Conservation (phyloP, 257 asterid species). For the Solanum virginianum region DNA sequence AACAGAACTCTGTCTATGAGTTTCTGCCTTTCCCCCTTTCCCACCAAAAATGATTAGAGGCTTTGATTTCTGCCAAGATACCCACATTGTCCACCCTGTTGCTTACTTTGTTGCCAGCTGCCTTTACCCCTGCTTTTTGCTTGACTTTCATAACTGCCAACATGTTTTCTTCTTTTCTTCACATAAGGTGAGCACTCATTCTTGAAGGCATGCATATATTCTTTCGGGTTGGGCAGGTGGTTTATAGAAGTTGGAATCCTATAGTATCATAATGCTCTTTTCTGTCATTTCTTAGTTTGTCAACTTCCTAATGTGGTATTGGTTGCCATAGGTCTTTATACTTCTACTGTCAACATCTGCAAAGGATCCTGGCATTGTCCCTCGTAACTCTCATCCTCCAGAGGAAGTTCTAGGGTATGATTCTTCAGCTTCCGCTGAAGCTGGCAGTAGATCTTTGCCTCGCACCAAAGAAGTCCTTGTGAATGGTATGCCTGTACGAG, state of each 20-base stretch:
- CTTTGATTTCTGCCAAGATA: not conserved
- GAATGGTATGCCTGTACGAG: constrained; percentile 47
- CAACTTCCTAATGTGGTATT: not conserved
- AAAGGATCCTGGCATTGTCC: constrained; percentile 72
- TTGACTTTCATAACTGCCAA: not conserved
- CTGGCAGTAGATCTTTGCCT: constrained; percentile 17
- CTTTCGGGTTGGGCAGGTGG: not conserved
- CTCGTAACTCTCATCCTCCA: constrained; percentile 50
- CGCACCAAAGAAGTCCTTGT: constrained; percentile 45
- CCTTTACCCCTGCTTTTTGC: not conserved
- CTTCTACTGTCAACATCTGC: constrained; percentile 60
- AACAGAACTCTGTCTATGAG: not conserved
- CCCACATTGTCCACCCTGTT: not conserved
- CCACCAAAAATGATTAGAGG: not conserved
- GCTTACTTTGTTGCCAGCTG: not conserved
- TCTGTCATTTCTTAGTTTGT: not conserved
- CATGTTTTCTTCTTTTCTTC: not conserved
- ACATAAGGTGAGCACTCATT: not conserved
- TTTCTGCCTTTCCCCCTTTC: not conserved
- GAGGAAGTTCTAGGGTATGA: constrained; percentile 19
- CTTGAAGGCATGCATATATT: not conserved
- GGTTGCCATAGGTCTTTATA: constrained; percentile 7
- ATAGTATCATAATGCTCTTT: not conserved
- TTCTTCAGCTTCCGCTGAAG: constrained; percentile 14
- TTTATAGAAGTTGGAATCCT: not conserved